Evolutionary conservation across 1,139 yeast species (phyloP), one percentile per base, ranked within the genome.

Genomic region (Yamadazyma oceani): DNA sequence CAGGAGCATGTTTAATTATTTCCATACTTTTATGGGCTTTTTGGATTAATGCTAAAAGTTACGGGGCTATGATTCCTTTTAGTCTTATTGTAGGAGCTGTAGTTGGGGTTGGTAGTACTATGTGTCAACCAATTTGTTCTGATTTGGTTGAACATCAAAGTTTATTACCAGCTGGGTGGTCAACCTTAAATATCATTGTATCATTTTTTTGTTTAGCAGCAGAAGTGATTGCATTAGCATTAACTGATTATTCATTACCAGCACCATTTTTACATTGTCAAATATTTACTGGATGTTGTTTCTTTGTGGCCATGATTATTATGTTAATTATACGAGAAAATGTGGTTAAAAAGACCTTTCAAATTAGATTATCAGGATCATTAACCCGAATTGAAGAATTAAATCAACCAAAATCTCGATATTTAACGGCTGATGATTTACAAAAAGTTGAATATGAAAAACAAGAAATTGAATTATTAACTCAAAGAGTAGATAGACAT

Each of bases 91-190:
- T 72, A 17, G 90, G 90, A 0, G 51, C 67, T 4, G 57, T 73
- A 10, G 61, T 80, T 38, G 90, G 89, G 31, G 74, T 82, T n/a
- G 84, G 82, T 11, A 75, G 82, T 50, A 76, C 80, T 10, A 73
- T 80, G 73, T 71, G 75, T 38, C 75, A 80, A 17, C 80, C 86
- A 1, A 53, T 83, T 37, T 74, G 78, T 7, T 75, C 82, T 2
- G 88, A 80, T 52, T 54, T 78, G 19, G 66, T 79, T 24, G 69
- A 65, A 32, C 58, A 57, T 2, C 69, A 74, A 3, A 60, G 62
- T 3, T 67, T 70, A 32, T 69, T 81, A 39, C 73, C 81, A 1
- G 73, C 83, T 5, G 82, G 79, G 1, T 80, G 86, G 82, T 68
- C 82, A 1, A 73, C 70, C 17, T 64, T 78, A 38, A 82, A 79